Evolutionary conservation across 768 basidiomycete species (phyloP).

Genomic region (Mycena rebaudengoi): DNA sequence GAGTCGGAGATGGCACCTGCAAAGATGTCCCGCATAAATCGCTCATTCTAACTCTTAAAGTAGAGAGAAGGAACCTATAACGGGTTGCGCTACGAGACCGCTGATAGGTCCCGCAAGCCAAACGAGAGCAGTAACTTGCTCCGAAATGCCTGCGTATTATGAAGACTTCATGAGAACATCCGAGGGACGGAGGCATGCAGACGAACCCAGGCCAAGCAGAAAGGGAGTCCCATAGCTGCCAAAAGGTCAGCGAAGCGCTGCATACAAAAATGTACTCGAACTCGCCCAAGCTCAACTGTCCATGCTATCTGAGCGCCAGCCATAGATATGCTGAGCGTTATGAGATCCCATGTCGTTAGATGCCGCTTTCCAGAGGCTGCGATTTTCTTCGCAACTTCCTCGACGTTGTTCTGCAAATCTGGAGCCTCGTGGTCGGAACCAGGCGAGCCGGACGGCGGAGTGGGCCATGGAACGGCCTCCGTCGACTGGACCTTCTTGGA

Average conservation of each 20-base stretch:
- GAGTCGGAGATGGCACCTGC: conserved; percentile 95
- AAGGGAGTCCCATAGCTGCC: conserved; percentile 95
- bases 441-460: not conserved
- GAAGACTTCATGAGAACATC: not conserved
- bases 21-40: not conserved
- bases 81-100: conserved; percentile 94
- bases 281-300: conserved; percentile 94
- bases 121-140: conserved; percentile 91
- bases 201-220: conserved; percentile 62
- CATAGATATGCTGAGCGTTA: conserved; percentile 90
- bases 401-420: conserved; percentile 6
- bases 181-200: not conserved
- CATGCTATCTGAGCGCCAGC: conserved; percentile 94
- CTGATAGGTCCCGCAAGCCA: conserved; percentile 97
- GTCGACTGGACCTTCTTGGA: too few relatives aligned
- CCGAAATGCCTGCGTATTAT: conserved; percentile 70
- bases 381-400: conserved; percentile 16
- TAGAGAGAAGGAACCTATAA: conserved; percentile 72
- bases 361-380: conserved; percentile 37
- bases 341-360: conserved; percentile 72
- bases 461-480: too few relatives aligned
- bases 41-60: conserved; percentile 6
- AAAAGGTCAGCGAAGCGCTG: conserved; percentile 19
- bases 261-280: conserved; percentile 12
- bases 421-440: conserved; percentile 20